Percentiles rank a stretch among this genome's conserved stretches.
phyloP scores from a whole-genome alignment of 768 basidiomycete species.

The Tremella mesenterica region DNA sequence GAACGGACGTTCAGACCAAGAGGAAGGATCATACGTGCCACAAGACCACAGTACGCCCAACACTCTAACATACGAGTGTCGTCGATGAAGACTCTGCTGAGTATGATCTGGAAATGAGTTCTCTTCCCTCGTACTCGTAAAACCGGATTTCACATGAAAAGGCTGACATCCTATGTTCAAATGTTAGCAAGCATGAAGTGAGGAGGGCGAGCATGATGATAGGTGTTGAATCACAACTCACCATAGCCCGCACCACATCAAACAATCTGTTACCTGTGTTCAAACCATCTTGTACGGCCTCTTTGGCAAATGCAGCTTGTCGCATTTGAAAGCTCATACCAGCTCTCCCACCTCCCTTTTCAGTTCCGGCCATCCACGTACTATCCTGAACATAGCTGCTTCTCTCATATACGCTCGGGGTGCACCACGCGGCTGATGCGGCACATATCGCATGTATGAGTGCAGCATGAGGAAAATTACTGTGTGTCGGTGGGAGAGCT shows the following conservation, averaged over 20 bases:
- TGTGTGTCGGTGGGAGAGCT: constrained; percentile 59
- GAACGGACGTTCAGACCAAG: constrained; percentile 34
- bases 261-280: constrained; percentile 37
- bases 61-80: constrained; percentile 39
- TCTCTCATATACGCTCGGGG: constrained; percentile 13
- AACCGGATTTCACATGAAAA: too few species aligned
- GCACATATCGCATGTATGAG: constrained; percentile 79
- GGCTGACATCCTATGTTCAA: too few species aligned
- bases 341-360: background rate
- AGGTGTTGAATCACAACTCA: too few species aligned
- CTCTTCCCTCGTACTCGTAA: too few species aligned
- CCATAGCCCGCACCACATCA: constrained; percentile 38
- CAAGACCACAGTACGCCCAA: constrained; percentile 36
- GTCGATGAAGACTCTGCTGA: constrained; percentile 34
- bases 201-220: too few species aligned
- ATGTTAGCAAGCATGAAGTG: too few species aligned
- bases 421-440: constrained; percentile 52
- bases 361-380: background rate
- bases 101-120: too few species aligned
- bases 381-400: background rate
- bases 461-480: constrained; percentile 63
- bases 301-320: constrained; percentile 28
- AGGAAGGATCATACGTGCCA: constrained; percentile 35
- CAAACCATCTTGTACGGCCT: constrained; percentile 29
- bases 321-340: constrained; percentile 16